Conservation (phyloP, 306 rosid genomes). For the Malus sieversii region DNA sequence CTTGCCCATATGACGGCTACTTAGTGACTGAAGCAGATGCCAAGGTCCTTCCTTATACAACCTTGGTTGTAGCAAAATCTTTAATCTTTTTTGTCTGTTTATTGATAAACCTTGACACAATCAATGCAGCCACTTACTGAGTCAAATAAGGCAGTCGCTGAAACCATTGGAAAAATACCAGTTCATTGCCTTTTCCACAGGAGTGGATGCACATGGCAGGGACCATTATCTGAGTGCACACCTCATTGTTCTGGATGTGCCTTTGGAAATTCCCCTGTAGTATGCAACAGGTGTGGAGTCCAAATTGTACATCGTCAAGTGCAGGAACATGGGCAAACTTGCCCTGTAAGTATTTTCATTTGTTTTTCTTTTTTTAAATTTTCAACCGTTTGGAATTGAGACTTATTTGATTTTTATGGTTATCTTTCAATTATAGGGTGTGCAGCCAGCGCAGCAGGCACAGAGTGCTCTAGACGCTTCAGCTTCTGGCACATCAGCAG, state of each 20-base stretch:
- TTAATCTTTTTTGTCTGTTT: neutral
- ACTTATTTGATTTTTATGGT: constrained; percentile 3
- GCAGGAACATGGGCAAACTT: constrained; percentile 88
- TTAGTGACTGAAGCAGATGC: constrained; percentile 88
- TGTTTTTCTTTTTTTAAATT: neutral
- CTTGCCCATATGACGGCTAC: constrained; percentile 98
- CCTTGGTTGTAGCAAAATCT: neutral
- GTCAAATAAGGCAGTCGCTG: constrained; percentile 74
- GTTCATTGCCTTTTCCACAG: constrained; percentile 90
- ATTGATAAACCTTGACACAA: neutral
- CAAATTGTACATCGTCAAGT: constrained; percentile 94
- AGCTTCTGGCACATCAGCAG: constrained; percentile 29
- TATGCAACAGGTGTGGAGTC: constrained; percentile 83
- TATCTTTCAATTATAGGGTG: constrained; percentile 52
- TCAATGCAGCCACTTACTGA: constrained; percentile 74
- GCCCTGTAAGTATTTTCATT: constrained; percentile 50
- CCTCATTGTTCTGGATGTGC: constrained; percentile 85
- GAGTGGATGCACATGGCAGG: constrained; percentile 98
- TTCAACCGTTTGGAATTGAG: constrained; percentile 1
- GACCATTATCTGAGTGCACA: constrained; percentile 68
- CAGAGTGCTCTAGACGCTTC: constrained; percentile 42
- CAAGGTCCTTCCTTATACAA: constrained; percentile 46
- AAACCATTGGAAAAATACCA: constrained; percentile 77
- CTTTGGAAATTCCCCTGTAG: constrained; percentile 91
- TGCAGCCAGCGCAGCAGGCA: constrained; percentile 57